Base-by-base conservation (phyloP, 2,329 filamentous ascomycete species). In the Penicillium corylophilum region DNA sequence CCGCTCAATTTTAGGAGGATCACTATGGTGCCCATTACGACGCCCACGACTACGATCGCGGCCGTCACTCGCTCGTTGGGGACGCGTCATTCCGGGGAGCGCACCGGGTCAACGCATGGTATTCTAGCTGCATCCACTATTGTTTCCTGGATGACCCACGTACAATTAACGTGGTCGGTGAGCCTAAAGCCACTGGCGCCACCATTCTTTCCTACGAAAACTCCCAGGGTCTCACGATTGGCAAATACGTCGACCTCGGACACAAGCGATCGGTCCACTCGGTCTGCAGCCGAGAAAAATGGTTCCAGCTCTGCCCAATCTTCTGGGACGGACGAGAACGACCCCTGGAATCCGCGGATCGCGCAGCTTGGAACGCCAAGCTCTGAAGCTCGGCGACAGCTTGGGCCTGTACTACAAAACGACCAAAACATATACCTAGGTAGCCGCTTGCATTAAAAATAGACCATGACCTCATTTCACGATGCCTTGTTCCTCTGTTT, bases 171-270 rank as follows among this genome's bases (percentile, higher is more conserved):
- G 73, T 81, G 5, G 80, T 83, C 1, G 75, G 74, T 3, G 89
- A 93, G 74, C 88, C 89, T 29, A 87, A 87, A 67, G 83, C 82
- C 52, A 87, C 84, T 4, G 88, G 87, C 62, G 80, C 77, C 24
- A 87, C 83, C 0, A 84, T 91, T 13, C 75, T 91, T 51, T 83
- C 84, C 55, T 91, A 91, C 68, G 88, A 92, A 61, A 81, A 89
- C 48, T 82, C 86, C 45, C 85, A 89, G 62, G 88, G 88, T 1
- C 86, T 90, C 62, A 82, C 83, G 6, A 76, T 90, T 33, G 84
- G 88, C 61, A 88, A 88, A 71, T 83, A 88, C 54, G 82, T 89
- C 55, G 87, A 90, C 60, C 71, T 90, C 55, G 85, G 85, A 4
- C 83, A 89, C 61, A 89, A 90, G 76, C 79, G 87, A 24, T 86